Evolutionary conservation across 495 filamentous ascomycete genomes (phyloP).

Genomic region (Xylaria bambusicola): DNA sequence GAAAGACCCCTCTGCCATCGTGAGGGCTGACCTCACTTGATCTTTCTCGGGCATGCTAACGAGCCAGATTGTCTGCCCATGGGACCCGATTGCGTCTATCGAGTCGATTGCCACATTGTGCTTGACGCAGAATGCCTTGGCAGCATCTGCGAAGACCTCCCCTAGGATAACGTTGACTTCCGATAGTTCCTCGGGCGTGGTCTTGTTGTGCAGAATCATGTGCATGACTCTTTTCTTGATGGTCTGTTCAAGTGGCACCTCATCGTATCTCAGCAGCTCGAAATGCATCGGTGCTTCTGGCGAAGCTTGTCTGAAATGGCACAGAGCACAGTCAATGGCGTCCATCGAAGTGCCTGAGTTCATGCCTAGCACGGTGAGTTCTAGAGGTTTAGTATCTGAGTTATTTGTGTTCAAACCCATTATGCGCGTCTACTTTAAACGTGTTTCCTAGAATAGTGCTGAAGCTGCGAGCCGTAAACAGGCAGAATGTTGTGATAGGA

Average conservation of each 20-base stretch:
- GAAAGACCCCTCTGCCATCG: constrained; percentile 48
- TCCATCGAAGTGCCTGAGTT: constrained; percentile 55
- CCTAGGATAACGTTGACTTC: constrained; percentile 56
- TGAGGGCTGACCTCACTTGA: constrained; percentile 52
- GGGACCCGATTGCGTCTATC: constrained; percentile 58
- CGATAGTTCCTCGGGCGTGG: constrained; percentile 53
- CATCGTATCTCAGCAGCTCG: constrained; percentile 44
- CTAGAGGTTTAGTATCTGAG: constrained; percentile 25
- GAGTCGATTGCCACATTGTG: constrained; percentile 46
- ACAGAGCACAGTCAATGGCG: constrained; percentile 55
- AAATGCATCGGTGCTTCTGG: constrained; percentile 54
- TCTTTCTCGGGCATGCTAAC: constrained; percentile 53
- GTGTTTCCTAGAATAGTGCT: neutral
- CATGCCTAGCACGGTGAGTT: constrained; percentile 53
- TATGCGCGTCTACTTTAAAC: neutral
- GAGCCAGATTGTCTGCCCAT: constrained; percentile 63
- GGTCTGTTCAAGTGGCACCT: constrained; percentile 49
- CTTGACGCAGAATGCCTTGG: constrained; percentile 48
- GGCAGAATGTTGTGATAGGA: neutral
- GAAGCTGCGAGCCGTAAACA: no score
- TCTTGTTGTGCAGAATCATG: constrained; percentile 56
- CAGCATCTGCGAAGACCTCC: constrained; percentile 53
- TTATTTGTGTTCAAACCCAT: constrained; percentile 10
- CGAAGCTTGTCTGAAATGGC: constrained; percentile 51
- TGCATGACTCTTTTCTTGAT: constrained; percentile 60